These are phyloP conservation scores for Pleurotus sapidus DNA, from an alignment of 768 basidiomycete genomes.

Conservation along the genomic window DNA sequence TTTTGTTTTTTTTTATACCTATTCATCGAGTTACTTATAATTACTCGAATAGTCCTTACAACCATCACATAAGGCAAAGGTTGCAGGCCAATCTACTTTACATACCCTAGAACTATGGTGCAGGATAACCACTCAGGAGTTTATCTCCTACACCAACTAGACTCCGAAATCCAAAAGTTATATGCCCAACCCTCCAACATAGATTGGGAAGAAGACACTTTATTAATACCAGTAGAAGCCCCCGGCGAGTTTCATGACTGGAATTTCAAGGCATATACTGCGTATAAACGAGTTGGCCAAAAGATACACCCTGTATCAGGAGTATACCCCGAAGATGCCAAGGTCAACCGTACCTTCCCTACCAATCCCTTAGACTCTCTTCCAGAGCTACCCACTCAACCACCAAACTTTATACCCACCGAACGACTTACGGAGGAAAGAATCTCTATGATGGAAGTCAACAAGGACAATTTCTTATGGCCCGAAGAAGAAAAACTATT, in stretches of 20 bases:
- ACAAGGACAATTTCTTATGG: conserved; percentile 18
- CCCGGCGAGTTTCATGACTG: background rate
- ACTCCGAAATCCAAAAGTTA: background rate
- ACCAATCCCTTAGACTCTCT: conserved; percentile 21
- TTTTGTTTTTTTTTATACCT: too few relatives aligned
- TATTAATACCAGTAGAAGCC: background rate
- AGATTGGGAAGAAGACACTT: background rate
- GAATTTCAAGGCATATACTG: conserved; percentile 1
- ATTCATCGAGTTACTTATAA: too few relatives aligned
- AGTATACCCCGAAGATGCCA: conserved; percentile 9
- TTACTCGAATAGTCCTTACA: too few relatives aligned
- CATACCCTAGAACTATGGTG: too few relatives aligned
- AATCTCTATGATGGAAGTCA: conserved; percentile 6
- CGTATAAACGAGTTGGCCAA: conserved; percentile 17
- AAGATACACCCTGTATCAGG: conserved; percentile 22
- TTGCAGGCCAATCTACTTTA: too few relatives aligned
- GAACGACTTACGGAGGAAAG: conserved; percentile 4
- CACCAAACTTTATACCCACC: conserved; percentile 18
- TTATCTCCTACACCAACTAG: too few relatives aligned
- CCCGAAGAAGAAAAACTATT: conserved; percentile 19
- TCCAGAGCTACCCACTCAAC: conserved; percentile 13
- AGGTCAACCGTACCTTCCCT: conserved; percentile 11
- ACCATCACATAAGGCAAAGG: too few relatives aligned
- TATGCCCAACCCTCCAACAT: background rate
- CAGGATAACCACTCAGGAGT: too few relatives aligned